Base-by-base conservation (phyloP, 352 stramenopile species). In the Globisporangium viniferum region DNA sequence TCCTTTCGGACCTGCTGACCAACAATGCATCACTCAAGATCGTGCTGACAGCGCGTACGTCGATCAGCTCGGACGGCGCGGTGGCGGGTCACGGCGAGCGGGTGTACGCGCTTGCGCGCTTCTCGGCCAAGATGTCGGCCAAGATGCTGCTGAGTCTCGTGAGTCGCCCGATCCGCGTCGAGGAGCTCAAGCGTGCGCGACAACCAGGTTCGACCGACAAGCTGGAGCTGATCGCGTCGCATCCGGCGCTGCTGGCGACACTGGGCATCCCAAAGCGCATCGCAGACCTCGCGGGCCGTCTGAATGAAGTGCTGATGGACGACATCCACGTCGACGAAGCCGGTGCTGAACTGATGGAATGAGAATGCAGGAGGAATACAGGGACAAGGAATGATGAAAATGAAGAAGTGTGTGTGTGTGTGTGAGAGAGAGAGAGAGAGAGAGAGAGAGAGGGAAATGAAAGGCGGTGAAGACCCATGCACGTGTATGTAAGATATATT, bases 131-230 rank as follows among this genome's bases (percentile, higher is more conserved):
- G 69, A 90, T 77, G 69, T 71, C 85, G 22, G 88, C 82, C 7
- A 90, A 88, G 72, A 85, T 93, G 82, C 69, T 93, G 7, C 73
- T 93, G 58, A 88, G 82, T 70, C 76, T 93, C 24, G 78, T 91
- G 69, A 93, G 83, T 61, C 85, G 85, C 14, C 80, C 82, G 1
- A 89, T 93, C 61, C 82, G 82, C 24, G 31, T 90, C 5, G 83
- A 93, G 48, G 85, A 93, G 49, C 70, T 93, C 15, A 86, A 87
- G 62, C 74, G 69, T 27, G 71, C 82, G 29, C 65, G 36, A 18
- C 41, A 54, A 65, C 29, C 29, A 1, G 14, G 41, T 22, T 33
- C 82, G 2, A 78, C 72, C 2, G 81, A 93, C 66, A 91, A 91
- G 62, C 58, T 93, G n/a, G 85, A 93, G 59, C 57, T 89, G 5